Conservation (phyloP, 192 early-diverging fungal genomes). For the Entomortierella lignicola region DNA sequence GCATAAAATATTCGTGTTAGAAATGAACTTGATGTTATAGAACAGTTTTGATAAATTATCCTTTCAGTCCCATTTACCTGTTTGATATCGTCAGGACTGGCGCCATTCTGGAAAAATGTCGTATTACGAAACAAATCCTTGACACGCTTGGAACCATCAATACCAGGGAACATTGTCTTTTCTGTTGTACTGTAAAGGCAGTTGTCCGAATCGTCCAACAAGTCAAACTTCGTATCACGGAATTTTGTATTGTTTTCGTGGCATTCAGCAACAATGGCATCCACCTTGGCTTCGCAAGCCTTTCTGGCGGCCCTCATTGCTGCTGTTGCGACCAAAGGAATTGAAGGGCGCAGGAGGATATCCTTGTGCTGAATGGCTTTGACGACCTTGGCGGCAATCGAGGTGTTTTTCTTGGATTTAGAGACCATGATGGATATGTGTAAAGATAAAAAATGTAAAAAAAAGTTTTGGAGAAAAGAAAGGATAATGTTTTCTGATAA, state of each 20-base stretch:
- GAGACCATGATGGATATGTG: background rate
- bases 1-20: background rate
- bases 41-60: background rate
- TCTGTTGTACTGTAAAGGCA: slow-evolving; percentile 12
- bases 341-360: slow-evolving; percentile 4
- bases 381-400: background rate
- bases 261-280: slow-evolving; percentile 26
- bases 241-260: slow-evolving; percentile 15
- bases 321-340: slow-evolving; percentile 13
- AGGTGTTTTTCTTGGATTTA: background rate
- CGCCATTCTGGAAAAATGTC: slow-evolving; percentile 53
- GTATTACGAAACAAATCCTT: slow-evolving; percentile 56
- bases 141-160: slow-evolving; percentile 40
- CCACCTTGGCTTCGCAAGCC: slow-evolving; percentile 26
- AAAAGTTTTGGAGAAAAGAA: background rate
- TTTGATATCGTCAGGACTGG: slow-evolving; percentile 25
- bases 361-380: slow-evolving; percentile 5
- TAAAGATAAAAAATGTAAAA: background rate
- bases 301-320: slow-evolving; percentile 14
- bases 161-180: background rate
- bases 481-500: no score
- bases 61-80: slow-evolving; percentile 15
- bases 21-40: background rate
- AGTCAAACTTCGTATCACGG: slow-evolving; percentile 23
- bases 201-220: background rate